phyloP scores from a whole-genome alignment of 192 early-diverging fungal species.

The Coemansia sp. region DNA sequence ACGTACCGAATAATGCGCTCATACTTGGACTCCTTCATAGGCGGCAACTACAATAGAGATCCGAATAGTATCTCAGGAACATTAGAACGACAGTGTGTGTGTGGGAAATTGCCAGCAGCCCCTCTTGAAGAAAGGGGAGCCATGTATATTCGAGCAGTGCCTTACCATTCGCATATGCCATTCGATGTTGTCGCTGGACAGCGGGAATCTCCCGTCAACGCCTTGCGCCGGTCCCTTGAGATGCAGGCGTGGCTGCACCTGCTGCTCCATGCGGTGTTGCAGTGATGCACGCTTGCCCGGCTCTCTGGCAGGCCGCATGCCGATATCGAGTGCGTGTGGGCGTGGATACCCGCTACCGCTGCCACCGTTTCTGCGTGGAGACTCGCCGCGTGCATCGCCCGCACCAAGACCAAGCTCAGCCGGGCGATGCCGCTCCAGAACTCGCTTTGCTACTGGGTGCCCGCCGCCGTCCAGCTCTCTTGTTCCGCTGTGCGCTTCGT shows the following conservation, averaged over 20 bases:
- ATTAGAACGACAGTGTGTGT: not conserved
- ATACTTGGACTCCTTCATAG: conserved; percentile 57
- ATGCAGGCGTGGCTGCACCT: conserved; percentile 45
- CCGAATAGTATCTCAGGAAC: not conserved
- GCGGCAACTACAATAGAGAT: conserved; percentile 35
- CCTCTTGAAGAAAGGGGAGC: not conserved
- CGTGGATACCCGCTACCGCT: conserved; percentile 4
- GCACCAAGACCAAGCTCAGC: conserved; percentile 12
- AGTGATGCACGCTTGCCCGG: conserved; percentile 31
- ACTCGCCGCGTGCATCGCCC: conserved; percentile 5
- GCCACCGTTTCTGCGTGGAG: conserved; percentile 9
- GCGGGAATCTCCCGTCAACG: conserved; percentile 30
- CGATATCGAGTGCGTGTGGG: conserved; percentile 4
- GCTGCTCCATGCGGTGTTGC: conserved; percentile 39
- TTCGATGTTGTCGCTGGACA: conserved; percentile 46
- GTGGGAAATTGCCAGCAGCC: conserved; percentile 4
- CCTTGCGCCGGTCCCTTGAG: conserved; percentile 37
- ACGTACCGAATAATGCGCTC: conserved; percentile 39
- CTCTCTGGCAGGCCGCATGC: conserved; percentile 13
- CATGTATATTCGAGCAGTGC: not conserved
- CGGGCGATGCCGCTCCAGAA: conserved; percentile 23
- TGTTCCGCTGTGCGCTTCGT: conserved; percentile 18
- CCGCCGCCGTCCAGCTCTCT: not conserved
- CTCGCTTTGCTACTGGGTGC: conserved; percentile 9
- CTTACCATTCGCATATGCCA: conserved; percentile 55